These are phyloP conservation scores for Populus tomentosa DNA, from an alignment of 441 rosid genomes.

Conservation along the genomic window DNA sequence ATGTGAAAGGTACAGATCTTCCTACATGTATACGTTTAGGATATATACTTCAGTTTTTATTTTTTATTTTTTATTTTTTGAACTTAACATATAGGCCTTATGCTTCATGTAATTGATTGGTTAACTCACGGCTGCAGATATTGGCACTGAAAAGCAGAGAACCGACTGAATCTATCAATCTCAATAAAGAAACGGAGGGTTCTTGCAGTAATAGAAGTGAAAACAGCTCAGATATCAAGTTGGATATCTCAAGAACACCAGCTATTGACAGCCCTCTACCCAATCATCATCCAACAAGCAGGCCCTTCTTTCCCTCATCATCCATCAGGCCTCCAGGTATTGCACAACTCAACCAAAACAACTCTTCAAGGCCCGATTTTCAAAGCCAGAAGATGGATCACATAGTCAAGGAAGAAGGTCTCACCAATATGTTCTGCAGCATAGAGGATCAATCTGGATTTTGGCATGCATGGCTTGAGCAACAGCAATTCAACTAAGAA, in stretches of 20 bases:
- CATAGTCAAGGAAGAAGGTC: conserved; percentile 79
- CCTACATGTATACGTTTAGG: background rate
- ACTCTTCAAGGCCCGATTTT: conserved; percentile 22
- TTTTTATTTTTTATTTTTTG: too few species aligned
- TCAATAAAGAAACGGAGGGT: conserved; percentile 94
- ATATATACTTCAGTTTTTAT: too few species aligned
- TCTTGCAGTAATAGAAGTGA: conserved; percentile 93
- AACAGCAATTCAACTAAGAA: conserved; percentile 66
- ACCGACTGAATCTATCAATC: conserved; percentile 80
- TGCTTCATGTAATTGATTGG: conserved; percentile 6
- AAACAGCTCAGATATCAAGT: conserved; percentile 73
- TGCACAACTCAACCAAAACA: conserved; percentile 54
- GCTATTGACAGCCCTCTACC: conserved; percentile 64
- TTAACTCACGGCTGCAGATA: conserved; percentile 43
- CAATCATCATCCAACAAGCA: conserved; percentile 38
- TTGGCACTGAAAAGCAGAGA: conserved; percentile 80
- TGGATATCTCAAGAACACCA: conserved; percentile 73
- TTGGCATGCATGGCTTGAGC: conserved; percentile 97
- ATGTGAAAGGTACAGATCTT: background rate
- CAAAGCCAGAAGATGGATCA: conserved; percentile 37
- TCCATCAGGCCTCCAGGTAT: conserved; percentile 39
- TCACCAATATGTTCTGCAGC: conserved; percentile 82
- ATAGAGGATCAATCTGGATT: conserved; percentile 86
- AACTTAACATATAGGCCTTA: background rate
- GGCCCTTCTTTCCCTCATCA: conserved; percentile 55